Evolutionary conservation across 1,284 basidiomycete species (phyloP), one percentile per base, ranked within the genome.

Genomic region (Phylloboletellus chloephorus): DNA sequence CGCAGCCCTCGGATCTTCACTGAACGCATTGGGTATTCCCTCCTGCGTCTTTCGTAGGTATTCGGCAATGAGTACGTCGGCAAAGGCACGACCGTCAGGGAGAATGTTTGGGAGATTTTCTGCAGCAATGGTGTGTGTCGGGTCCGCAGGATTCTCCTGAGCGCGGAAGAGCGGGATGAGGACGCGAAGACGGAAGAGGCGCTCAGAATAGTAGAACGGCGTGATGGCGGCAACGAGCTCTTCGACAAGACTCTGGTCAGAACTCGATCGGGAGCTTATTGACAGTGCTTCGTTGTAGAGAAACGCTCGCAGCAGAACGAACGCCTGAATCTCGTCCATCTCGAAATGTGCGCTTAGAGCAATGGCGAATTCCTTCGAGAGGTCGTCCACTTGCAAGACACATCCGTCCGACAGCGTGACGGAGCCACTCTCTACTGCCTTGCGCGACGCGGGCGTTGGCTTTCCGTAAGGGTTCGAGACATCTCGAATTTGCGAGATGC

Each of bases 191-290:
- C 76, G 56, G 54, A 71, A 76, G n/a, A 91, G 72, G 13, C 83
- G 75, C 60, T 92, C 88, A 6, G 82, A 76, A 53, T 79, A 79
- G 61, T 87, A 89, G 68, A 90, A 92, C 11, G 79, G 77, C 2
- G 79, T 83, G 53, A 92, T 82, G 9, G 77, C 78, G 41, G 78
- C 72, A 9, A 88, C 58, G 30, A 90, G 68, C 48, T 82, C 78
- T 23, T 78, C 73, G 8, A 78, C 44, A 2, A 64, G 39, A 24
- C 50, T 66, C 25, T 65, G 64, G 36, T 68, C 67, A 17, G 70
- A 67, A 22, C 68, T 62, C 16, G 71, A 60, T 30, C 66, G 68
- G 0, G 73, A 63, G n/a, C 65, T 65, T 13, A 72, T 58, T 2
- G 80, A 75, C 11, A 85, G 67, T 8, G 84, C 86, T 57, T 86